These are phyloP conservation scores for Aspergillus cristatus DNA, from an alignment of 495 filamentous ascomycete genomes.

Conservation along the genomic window DNA sequence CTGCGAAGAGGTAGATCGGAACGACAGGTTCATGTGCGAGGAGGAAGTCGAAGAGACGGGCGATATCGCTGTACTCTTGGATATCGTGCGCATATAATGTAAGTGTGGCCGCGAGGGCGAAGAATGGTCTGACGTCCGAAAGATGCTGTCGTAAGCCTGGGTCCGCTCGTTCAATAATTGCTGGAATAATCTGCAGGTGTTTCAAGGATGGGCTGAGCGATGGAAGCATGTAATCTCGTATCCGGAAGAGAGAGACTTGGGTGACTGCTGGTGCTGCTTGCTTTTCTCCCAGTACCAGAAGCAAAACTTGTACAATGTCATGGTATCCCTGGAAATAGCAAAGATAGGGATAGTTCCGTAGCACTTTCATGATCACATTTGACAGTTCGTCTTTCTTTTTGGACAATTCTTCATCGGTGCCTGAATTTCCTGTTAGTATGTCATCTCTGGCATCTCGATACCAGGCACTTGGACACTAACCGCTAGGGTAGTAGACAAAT, in stretches of 20 bases:
- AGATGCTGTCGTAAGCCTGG: conserved; percentile 61
- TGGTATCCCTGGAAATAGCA: conserved; percentile 98
- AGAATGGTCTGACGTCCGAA: conserved; percentile 72
- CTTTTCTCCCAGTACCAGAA: conserved; percentile 65
- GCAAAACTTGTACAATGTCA: conserved; percentile 94
- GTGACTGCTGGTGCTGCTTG: conserved; percentile 50
- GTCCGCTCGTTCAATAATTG: conserved; percentile 64
- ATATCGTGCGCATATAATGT: conserved; percentile 97
- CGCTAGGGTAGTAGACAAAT: conserved; percentile 92
- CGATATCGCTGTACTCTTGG: conserved; percentile 75
- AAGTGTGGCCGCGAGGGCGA: conserved; percentile 80
- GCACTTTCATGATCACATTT: conserved; percentile 61
- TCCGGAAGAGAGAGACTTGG: conserved; percentile 76
- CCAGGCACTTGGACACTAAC: conserved; percentile 37
- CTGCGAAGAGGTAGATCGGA: conserved; percentile 82
- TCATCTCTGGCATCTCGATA: too few relatives aligned
- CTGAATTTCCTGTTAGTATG: conserved; percentile 4
- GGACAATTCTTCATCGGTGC: conserved; percentile 48
- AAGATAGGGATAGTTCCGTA: conserved; percentile 75
- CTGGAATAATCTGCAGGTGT: conserved; percentile 76
- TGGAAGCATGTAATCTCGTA: conserved; percentile 96
- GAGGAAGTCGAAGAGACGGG: conserved; percentile 84
- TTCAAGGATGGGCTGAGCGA: conserved; percentile 69
- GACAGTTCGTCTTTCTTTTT: conserved; percentile 63
- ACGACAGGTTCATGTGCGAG: conserved; percentile 78